These are phyloP conservation scores for Capillidium heterosporum DNA, from an alignment of 371 early-diverging fungal species.

Conservation along the genomic window DNA sequence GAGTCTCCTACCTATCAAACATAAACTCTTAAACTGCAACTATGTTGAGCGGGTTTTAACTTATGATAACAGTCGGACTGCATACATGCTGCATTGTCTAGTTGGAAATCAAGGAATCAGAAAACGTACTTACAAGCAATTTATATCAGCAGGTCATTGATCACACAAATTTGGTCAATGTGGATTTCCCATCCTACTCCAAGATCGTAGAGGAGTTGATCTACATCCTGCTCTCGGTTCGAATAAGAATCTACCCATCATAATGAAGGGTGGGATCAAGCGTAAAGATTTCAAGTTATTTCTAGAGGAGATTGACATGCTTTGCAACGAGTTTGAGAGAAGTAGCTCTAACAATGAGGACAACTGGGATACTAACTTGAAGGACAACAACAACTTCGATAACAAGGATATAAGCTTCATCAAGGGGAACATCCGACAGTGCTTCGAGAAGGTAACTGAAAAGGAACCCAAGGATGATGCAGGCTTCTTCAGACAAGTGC, in stretches of 20 bases:
- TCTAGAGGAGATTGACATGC: not conserved
- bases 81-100: not conserved
- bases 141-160: not conserved
- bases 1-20: not conserved
- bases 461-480: not conserved
- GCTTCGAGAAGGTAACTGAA: not conserved
- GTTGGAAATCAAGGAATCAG: no score
- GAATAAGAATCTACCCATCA: not conserved
- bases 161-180: not conserved
- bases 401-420: not conserved
- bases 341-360: not conserved
- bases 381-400: no score
- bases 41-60: not conserved
- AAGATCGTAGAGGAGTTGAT: not conserved
- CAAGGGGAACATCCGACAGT: not conserved
- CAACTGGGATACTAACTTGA: not conserved
- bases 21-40: not conserved
- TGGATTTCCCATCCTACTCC: not conserved
- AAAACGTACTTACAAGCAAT: not conserved
- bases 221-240: not conserved
- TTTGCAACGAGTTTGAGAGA: not conserved
- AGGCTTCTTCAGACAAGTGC: slow-evolving; percentile 1
- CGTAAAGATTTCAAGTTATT: not conserved
- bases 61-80: not conserved
- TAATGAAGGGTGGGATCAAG: not conserved